These are phyloP conservation scores for Cicer cuneatum DNA, from an alignment of 306 rosid genomes.

Conservation along the genomic window DNA sequence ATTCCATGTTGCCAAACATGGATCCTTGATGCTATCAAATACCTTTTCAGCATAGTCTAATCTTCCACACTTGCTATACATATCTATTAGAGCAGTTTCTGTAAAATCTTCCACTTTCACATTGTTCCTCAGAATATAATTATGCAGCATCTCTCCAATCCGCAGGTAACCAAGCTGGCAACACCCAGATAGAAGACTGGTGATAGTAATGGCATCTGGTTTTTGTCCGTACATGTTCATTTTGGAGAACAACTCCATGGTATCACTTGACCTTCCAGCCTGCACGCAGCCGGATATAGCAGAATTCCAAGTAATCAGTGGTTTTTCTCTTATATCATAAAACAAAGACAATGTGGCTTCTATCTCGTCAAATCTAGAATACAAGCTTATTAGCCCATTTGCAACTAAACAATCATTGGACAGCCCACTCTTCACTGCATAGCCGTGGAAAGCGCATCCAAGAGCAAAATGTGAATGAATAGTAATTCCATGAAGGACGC, in stretches of 20 bases:
- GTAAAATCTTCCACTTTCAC: constrained; percentile 64
- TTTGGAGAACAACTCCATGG: constrained; percentile 64
- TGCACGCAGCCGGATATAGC: constrained; percentile 79
- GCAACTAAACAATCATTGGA: constrained; percentile 56
- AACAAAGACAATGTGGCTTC: constrained; percentile 62
- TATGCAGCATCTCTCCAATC: constrained; percentile 68
- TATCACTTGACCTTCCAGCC: constrained; percentile 70
- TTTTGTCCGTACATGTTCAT: constrained; percentile 61
- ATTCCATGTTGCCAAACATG: constrained; percentile 86
- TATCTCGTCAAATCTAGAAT: constrained; percentile 67
- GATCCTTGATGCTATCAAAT: constrained; percentile 61
- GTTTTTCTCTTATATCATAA: constrained; percentile 52
- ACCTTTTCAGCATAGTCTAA: constrained; percentile 70
- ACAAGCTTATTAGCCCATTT: constrained; percentile 82
- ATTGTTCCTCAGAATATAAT: constrained; percentile 61
- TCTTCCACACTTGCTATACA: constrained; percentile 86
- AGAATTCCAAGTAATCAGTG: constrained; percentile 75
- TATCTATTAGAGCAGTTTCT: constrained; percentile 78
- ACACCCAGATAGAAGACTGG: constrained; percentile 78
- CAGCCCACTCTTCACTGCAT: constrained; percentile 66
- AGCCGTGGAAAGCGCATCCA: constrained; percentile 72
- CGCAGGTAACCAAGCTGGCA: constrained; percentile 69
- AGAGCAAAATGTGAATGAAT: constrained; percentile 54
- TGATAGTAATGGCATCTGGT: constrained; percentile 70
- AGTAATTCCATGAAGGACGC: constrained; percentile 73